These are phyloP conservation scores for Podospora pseudoanserina DNA, from an alignment of 495 filamentous ascomycete genomes.

Conservation along the genomic window DNA sequence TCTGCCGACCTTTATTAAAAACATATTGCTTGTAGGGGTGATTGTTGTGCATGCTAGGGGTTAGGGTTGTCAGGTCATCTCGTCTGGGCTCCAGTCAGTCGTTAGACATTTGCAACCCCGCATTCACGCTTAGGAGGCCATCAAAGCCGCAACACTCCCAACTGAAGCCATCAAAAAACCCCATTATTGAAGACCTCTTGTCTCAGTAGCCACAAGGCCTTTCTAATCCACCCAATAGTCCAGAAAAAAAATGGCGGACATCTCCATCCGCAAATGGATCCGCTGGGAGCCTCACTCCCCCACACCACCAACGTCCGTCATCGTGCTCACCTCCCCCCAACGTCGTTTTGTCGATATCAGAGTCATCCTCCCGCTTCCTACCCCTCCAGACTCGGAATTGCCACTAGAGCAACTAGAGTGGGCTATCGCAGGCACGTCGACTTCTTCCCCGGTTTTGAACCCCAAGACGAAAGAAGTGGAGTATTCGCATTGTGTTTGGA, in stretches of 20 bases:
- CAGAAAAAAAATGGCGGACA: slow-evolving; percentile 27
- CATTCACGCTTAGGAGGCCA: too few species aligned
- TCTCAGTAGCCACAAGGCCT: too few species aligned
- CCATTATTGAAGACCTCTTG: too few species aligned
- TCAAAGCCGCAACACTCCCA: too few species aligned
- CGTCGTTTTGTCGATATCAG: slow-evolving; percentile 52
- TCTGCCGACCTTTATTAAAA: too few species aligned
- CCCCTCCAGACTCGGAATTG: not conserved
- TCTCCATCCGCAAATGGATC: slow-evolving; percentile 42
- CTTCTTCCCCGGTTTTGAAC: slow-evolving; percentile 9
- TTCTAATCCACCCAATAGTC: too few species aligned
- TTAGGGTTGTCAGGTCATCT: too few species aligned
- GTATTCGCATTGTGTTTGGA: slow-evolving; percentile 40
- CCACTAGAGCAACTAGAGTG: slow-evolving; percentile 38
- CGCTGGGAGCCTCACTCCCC: slow-evolving; percentile 37
- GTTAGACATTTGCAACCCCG: too few species aligned
- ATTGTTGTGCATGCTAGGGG: too few species aligned
- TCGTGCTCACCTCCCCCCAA: slow-evolving; percentile 48
- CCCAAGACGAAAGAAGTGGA: not conserved
- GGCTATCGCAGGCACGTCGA: slow-evolving; percentile 54
- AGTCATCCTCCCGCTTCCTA: slow-evolving; percentile 18
- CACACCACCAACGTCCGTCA: slow-evolving; percentile 41
- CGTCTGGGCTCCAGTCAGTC: too few species aligned
- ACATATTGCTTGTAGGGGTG: too few species aligned
- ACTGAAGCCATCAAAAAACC: too few species aligned